Evolutionary conservation across 352 stramenopile genomes (phyloP).

Genomic region (Globisporangium radiosum): DNA sequence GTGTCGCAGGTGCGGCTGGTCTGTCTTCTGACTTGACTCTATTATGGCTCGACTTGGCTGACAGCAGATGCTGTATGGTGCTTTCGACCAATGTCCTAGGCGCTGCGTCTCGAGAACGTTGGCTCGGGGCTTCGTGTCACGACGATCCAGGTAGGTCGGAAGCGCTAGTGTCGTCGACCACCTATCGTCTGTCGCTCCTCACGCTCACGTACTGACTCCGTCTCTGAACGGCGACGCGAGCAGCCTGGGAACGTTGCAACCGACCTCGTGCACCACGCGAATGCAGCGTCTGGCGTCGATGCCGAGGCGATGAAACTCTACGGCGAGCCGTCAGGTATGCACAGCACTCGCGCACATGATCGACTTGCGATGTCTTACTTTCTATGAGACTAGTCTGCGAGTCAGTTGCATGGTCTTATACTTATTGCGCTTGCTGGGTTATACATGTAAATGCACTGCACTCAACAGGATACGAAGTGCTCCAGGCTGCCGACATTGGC

Average conservation of each 20-base stretch:
- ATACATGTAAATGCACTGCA: not conserved
- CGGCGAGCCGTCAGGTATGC: conserved; percentile 37
- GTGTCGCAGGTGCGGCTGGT: conserved; percentile 49
- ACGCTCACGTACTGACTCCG: not conserved
- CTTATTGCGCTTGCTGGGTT: too few species aligned
- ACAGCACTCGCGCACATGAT: not conserved
- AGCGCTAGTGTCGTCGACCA: not conserved
- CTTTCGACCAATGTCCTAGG: conserved; percentile 8
- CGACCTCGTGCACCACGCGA: conserved; percentile 85
- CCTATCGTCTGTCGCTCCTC: too few species aligned
- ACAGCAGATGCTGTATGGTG: not conserved
- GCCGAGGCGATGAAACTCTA: conserved; percentile 75
- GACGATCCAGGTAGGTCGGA: conserved; percentile 50
- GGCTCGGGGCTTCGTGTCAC: conserved; percentile 85
- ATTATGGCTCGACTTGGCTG: not conserved
- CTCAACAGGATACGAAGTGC: conserved; percentile 53
- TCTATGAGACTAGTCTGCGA: too few species aligned
- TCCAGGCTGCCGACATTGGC: conserved; percentile 82
- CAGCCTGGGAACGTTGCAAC: conserved; percentile 88
- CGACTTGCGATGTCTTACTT: too few species aligned
- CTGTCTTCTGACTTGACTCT: not conserved
- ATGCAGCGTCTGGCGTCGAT: conserved; percentile 57
- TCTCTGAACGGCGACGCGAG: not conserved
- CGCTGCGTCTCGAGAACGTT: conserved; percentile 79
- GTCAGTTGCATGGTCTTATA: too few species aligned